Percentiles rank a stretch among this genome's conserved stretches.
Evolutionary conservation across 768 basidiomycete species (phyloP).

Genomic region (Paxillus rubicundulus): DNA sequence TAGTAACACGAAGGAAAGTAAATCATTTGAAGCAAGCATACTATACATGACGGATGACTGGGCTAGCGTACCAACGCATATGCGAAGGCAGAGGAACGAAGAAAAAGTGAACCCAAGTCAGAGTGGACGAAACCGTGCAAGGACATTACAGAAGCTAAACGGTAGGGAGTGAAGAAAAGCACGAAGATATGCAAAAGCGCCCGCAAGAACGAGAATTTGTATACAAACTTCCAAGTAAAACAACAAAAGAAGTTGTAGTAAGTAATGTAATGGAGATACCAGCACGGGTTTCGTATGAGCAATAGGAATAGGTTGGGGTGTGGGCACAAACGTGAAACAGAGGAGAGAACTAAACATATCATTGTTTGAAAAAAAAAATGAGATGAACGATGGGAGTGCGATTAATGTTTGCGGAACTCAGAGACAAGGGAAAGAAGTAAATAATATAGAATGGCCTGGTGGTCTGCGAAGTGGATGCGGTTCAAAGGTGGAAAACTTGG

Average conservation of each 20-base stretch:
- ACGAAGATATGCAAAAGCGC: conserved; percentile 11
- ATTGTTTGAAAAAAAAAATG: conserved; percentile 7
- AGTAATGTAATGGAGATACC: conserved; percentile 35
- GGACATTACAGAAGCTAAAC: not conserved
- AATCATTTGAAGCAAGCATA: conserved; percentile 10
- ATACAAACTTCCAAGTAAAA: not conserved
- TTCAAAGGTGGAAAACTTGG: conserved; percentile 18
- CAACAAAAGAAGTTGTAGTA: conserved; percentile 16
- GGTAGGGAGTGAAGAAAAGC: not conserved
- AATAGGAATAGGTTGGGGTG: conserved; percentile 27
- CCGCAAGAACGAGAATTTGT: conserved; percentile 11
- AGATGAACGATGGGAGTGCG: conserved; percentile 23
- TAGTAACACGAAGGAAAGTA: not conserved
- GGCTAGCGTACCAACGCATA: conserved; percentile 21
- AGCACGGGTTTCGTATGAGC: conserved; percentile 26
- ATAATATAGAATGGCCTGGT: conserved; percentile 26
- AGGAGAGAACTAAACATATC: conserved; percentile 12
- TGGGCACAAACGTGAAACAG: conserved; percentile 19
- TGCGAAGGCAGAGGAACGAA: conserved; percentile 9
- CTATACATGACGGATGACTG: conserved; percentile 22
- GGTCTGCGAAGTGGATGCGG: conserved; percentile 29
- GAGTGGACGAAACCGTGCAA: too few species aligned
- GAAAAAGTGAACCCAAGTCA: not conserved
- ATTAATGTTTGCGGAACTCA: conserved; percentile 29
- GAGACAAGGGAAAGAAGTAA: conserved; percentile 21